Conservation (phyloP, 495 filamentous ascomycete species). For the Cenococcum geophilum region DNA sequence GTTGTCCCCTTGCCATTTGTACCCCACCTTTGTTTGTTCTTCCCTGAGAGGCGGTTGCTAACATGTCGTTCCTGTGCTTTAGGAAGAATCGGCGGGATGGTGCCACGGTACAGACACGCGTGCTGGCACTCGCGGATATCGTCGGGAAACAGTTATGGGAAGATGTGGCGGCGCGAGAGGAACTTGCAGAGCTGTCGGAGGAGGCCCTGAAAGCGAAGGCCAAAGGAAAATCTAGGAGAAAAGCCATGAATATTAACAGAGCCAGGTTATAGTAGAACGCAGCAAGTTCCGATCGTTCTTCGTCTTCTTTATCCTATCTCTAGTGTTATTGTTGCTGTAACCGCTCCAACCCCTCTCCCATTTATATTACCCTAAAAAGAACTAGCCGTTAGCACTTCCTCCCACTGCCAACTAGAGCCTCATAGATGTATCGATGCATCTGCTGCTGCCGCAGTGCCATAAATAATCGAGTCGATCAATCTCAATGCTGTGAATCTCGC, state of each 20-base stretch:
- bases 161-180: constrained; percentile 13
- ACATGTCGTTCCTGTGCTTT: not conserved
- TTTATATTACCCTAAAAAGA: too few species aligned
- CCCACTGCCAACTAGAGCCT: too few species aligned
- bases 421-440: too few species aligned
- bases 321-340: too few species aligned
- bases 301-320: not conserved
- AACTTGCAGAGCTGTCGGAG: constrained; percentile 1
- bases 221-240: constrained; percentile 13
- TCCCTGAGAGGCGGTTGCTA: not conserved
- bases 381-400: too few species aligned
- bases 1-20: constrained; percentile 17
- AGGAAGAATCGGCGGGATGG: constrained; percentile 86
- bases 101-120: constrained; percentile 77
- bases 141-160: constrained; percentile 47
- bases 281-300: constrained; percentile 4
- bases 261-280: not conserved
- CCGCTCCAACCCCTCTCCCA: too few species aligned
- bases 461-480: too few species aligned
- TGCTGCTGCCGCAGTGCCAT: too few species aligned
- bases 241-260: not conserved
- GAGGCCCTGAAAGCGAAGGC: constrained; percentile 6
- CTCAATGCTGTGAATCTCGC: too few species aligned
- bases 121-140: constrained; percentile 64
- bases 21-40: not conserved